Conservation (phyloP, 1,284 basidiomycete species). For the Ustilago bromivora region DNA sequence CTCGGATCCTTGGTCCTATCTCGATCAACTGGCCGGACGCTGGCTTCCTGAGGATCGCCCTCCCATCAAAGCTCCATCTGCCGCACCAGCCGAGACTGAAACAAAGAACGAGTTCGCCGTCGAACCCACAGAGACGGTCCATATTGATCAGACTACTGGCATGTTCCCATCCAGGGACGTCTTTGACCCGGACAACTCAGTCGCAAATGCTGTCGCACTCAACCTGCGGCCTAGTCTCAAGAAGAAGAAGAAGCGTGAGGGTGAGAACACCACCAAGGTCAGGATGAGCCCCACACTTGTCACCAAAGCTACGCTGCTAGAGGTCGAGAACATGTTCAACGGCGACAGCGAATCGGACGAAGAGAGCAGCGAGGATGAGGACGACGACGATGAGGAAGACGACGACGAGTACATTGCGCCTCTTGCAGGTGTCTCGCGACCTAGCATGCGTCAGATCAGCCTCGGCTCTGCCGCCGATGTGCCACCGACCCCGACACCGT, state of each 20-base stretch:
- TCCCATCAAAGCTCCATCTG: neutral
- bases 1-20: constrained; percentile 59
- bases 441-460: constrained; percentile 19
- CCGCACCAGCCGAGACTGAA: neutral
- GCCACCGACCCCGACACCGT: constrained; percentile 53
- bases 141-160: constrained; percentile 38
- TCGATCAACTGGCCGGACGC: constrained; percentile 54
- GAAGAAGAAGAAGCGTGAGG: constrained; percentile 51
- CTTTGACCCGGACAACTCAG: constrained; percentile 51
- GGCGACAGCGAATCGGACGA: constrained; percentile 55
- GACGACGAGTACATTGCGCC: constrained; percentile 40
- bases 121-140: constrained; percentile 39
- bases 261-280: constrained; percentile 34
- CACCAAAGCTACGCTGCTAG: constrained; percentile 61
- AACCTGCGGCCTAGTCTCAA: constrained; percentile 45
- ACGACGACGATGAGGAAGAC: constrained; percentile 45
- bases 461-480: constrained; percentile 45
- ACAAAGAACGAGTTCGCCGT: neutral
- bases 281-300: constrained; percentile 59
- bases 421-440: constrained; percentile 26
- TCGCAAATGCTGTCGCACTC: constrained; percentile 50
- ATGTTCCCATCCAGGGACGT: constrained; percentile 43
- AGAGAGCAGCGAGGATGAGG: constrained; percentile 44
- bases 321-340: constrained; percentile 68
- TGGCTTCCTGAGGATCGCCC: constrained; percentile 52